Percentiles rank a stretch among this genome's conserved stretches.
Evolutionary conservation across 805 yeast genomes (phyloP).

Genomic region (Lipomyces spencermartinsiae): DNA sequence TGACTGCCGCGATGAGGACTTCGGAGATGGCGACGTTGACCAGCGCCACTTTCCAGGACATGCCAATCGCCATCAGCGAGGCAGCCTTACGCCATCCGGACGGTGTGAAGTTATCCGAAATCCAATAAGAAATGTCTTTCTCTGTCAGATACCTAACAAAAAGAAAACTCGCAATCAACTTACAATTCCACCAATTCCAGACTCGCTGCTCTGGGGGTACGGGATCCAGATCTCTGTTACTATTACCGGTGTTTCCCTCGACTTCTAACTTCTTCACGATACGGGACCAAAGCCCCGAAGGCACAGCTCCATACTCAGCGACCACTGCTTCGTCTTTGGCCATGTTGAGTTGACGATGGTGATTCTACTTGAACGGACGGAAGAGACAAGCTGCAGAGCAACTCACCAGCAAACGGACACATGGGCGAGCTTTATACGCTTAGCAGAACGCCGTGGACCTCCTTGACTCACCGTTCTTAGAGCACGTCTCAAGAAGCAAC

Average conservation of each 20-base stretch:
- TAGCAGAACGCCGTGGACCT: too few relatives aligned
- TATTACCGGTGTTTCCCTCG: neutral
- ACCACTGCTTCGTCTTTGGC: too few relatives aligned
- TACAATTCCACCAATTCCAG: conserved; percentile 46
- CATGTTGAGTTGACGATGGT: too few relatives aligned
- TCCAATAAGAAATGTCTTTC: conserved; percentile 30
- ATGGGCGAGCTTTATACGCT: too few relatives aligned
- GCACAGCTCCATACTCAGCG: too few relatives aligned
- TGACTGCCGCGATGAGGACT: conserved; percentile 67
- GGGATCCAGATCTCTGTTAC: conserved; percentile 33
- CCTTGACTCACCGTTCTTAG: too few relatives aligned
- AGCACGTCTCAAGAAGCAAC: too few relatives aligned
- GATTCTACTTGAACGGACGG: too few relatives aligned
- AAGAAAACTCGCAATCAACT: neutral
- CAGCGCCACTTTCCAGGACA: conserved; percentile 36
- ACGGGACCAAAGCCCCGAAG: too few relatives aligned
- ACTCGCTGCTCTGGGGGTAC: conserved; percentile 48
- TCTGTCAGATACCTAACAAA: neutral
- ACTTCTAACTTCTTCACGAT: neutral
- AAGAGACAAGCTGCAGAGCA: too few relatives aligned
- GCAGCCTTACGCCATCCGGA: conserved; percentile 39
- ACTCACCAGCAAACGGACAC: too few relatives aligned
- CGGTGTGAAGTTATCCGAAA: conserved; percentile 32
- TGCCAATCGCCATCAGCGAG: conserved; percentile 36
- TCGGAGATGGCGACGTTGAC: conserved; percentile 30